phyloP scores from a whole-genome alignment of 805 yeast genomes.

The Scheffersomyces stipitis region DNA sequence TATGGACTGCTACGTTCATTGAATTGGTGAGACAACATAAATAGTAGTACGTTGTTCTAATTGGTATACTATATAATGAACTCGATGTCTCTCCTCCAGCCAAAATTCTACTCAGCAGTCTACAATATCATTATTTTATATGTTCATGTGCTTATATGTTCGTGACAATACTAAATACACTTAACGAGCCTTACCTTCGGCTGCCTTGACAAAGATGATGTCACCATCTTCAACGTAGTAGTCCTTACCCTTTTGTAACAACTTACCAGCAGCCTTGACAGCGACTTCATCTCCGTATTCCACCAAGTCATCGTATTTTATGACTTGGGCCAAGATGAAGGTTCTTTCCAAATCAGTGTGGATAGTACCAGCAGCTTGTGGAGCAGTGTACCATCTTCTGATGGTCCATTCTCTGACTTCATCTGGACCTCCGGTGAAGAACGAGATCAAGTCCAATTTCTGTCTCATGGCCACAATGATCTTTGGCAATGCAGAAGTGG shows the following conservation, averaged over 20 bases:
- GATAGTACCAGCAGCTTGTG: conserved; percentile 98
- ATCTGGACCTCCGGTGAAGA: conserved; percentile 93
- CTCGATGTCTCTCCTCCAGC: too few species aligned
- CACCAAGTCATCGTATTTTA: conserved; percentile 76
- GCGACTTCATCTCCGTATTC: conserved; percentile 74
- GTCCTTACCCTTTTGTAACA: conserved; percentile 89
- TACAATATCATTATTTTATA: too few species aligned
- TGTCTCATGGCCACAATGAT: conserved; percentile 85
- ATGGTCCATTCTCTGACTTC: conserved; percentile 99
- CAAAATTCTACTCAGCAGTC: too few species aligned
- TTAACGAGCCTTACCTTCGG: conserved; percentile 78
- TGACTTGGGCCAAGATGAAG: conserved; percentile 90
- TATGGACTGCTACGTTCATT: too few species aligned
- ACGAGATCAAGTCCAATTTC: conserved; percentile 82
- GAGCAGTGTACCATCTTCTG: conserved; percentile 88
- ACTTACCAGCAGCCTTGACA: conserved; percentile 86
- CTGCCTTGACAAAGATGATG: conserved; percentile 87
- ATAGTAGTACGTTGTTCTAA: too few species aligned
- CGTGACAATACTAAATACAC: conserved; percentile 1
- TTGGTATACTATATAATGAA: too few species aligned
- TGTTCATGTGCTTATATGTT: too few species aligned
- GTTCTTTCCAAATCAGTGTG: conserved; percentile 95
- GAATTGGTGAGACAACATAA: too few species aligned
- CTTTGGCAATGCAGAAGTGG: conserved; percentile 79
- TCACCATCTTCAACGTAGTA: conserved; percentile 96